A percentile compares a stretch with the other conserved stretches of the same genome.
Evolutionary conservation across 192 early-diverging fungal genomes (phyloP).

Genomic region (Spizellomyces sp.): DNA sequence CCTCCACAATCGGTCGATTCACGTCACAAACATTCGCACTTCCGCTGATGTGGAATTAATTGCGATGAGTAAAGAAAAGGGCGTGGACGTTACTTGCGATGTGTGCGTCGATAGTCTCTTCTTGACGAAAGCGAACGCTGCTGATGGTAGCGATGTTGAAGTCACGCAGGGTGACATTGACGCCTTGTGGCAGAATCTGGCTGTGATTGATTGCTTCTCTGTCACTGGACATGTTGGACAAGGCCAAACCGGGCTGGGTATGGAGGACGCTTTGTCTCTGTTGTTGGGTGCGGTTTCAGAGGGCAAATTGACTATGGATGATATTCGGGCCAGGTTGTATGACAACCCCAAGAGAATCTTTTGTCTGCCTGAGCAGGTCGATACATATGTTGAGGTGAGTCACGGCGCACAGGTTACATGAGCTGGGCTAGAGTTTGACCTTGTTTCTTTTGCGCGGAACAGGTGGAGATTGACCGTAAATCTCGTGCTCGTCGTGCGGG

Average conservation of each 20-base stretch:
- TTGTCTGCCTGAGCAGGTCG: constrained; percentile 85
- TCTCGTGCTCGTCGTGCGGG: not conserved
- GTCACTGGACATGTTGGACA: constrained; percentile 71
- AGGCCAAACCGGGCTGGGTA: constrained; percentile 48
- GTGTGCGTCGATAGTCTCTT: constrained; percentile 89
- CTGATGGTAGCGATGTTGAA: constrained; percentile 30
- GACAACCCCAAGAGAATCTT: constrained; percentile 90
- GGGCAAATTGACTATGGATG: constrained; percentile 74
- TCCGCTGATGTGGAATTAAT: constrained; percentile 86
- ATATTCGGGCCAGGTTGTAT: constrained; percentile 75
- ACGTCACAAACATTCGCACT: constrained; percentile 82
- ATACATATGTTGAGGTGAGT: constrained; percentile 85
- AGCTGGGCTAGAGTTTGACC: not conserved
- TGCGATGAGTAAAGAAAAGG: constrained; percentile 81
- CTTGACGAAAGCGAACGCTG: constrained; percentile 42
- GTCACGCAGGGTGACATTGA: constrained; percentile 56
- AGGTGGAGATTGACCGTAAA: not conserved
- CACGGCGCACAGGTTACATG: not conserved
- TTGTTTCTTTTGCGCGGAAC: not conserved
- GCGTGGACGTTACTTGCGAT: constrained; percentile 88
- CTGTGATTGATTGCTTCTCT: constrained; percentile 90
- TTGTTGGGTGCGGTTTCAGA: constrained; percentile 82
- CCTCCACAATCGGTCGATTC: constrained; percentile 80
- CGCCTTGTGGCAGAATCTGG: constrained; percentile 80
- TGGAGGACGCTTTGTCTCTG: constrained; percentile 73